Base-by-base conservation (phyloP, 2,329 filamentous ascomycete genomes). In the Microdochium bolleyi region DNA sequence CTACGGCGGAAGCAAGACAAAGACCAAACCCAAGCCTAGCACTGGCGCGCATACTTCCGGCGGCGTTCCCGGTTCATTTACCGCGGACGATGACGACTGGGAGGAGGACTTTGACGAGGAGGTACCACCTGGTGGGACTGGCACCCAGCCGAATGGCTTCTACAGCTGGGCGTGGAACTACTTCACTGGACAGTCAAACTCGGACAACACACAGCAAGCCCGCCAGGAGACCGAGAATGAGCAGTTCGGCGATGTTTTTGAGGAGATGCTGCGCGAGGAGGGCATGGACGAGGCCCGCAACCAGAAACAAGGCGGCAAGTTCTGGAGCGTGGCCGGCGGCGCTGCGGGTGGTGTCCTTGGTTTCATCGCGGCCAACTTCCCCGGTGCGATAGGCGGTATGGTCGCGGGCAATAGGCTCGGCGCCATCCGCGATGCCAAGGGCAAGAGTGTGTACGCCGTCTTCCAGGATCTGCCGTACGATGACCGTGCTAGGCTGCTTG, bases 391-490 rank as follows among this genome's bases (percentile, higher is more conserved):
- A 37, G 92, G 92, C 0, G 94, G 94, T 2, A 90, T 89, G 2
- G 92, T 96, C 2, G 92, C 92, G 0, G 94, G 94, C 11, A 97
- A 96, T 71, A 74, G 92, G 51, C 72, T 97, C n/a, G 94, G 94
- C 1, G 89, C 89, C 7, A 82, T 99, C 21, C 78, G 94, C 53
- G 94, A 99, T 71, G 84, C 88, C 30, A 91, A 85, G 71, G 92
- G 92, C 22, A 97, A 96, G 84, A 95, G 89, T 65, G 94, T 99
- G 5, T 97, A 95, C 70, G 78, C 84, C 25, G 94, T 96, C 16
- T 97, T 92, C 67, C 84, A 81, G 76, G 88, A 96, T 61, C 74
- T 99, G 64, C 91, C 91, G 50, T 87, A 90, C 69, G 78, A 78
- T 50, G 92, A 96, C 64, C 87, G 89, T 64, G 84, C 90, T 52